Evolutionary conservation across 2,329 filamentous ascomycete species (phyloP).

Genomic region (Cladorrhinum sp.): DNA sequence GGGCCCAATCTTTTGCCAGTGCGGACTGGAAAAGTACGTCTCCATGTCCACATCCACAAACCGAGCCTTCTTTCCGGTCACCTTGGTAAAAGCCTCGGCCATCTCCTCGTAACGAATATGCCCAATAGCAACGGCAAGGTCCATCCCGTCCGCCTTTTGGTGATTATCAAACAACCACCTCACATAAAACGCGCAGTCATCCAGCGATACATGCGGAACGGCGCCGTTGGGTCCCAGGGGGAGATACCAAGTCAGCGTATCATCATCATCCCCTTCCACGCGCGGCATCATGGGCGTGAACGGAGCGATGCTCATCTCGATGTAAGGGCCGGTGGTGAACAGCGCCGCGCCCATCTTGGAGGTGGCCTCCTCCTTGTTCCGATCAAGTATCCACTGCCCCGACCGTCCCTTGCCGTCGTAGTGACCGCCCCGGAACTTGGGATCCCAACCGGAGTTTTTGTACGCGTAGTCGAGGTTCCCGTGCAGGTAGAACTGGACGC

Average conservation of each 20-base stretch:
- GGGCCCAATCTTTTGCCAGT: conserved; percentile 22
- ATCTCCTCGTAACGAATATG: conserved; percentile 40
- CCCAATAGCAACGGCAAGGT: conserved; percentile 44
- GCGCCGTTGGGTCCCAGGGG: conserved; percentile 39
- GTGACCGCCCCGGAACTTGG: conserved; percentile 14
- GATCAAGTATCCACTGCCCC: conserved; percentile 43
- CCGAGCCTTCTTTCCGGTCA: conserved; percentile 41
- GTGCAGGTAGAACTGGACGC: conserved; percentile 17
- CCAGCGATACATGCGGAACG: conserved; percentile 42
- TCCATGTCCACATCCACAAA: conserved; percentile 38
- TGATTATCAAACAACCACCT: conserved; percentile 49
- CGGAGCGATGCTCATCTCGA: conserved; percentile 41
- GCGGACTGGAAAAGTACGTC: conserved; percentile 32
- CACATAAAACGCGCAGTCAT: conserved; percentile 46
- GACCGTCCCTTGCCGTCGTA: conserved; percentile 44
- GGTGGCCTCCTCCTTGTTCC: conserved; percentile 31
- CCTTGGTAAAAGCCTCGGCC: conserved; percentile 40
- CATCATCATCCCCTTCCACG: conserved; percentile 34
- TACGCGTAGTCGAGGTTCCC: conserved; percentile 22
- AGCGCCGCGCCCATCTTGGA: conserved; percentile 35
- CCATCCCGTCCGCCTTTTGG: conserved; percentile 41
- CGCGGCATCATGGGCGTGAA: conserved; percentile 39
- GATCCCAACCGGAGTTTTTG: conserved; percentile 17
- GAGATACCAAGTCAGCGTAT: conserved; percentile 40
- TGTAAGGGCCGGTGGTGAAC: conserved; percentile 45